Evolutionary conservation across 2,329 filamentous ascomycete genomes (phyloP), one percentile per base, ranked within the genome.

Genomic region (Ophiosphaerella narmari): DNA sequence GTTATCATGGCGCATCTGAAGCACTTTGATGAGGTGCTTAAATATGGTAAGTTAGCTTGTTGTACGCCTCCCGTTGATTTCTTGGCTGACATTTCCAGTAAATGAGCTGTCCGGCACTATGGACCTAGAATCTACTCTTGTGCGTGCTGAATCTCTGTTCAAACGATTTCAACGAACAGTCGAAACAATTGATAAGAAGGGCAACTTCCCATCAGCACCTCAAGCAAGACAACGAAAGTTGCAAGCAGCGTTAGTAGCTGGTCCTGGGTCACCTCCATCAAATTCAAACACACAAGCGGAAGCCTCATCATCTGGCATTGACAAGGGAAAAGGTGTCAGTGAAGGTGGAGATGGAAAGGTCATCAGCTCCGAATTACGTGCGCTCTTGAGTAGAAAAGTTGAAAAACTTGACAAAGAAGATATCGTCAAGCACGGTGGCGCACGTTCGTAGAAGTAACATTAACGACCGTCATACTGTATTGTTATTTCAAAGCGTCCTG

Each of bases 11-110:
- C 88, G 47, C 94, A 99, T 74, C 78, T 99, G 23, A 84, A 91
- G 68, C 90, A 93, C 63, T 99, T 99, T 75, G 94, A 99, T 59
- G 95, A 99, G 74, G 91, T 99, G 29, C 78, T 99, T 24, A 99
- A 99, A 79, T 99, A 97, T 68, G 82, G 90, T 93, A 82, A 48
- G 87, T 78, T 12, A 3, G 21, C 8, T 11, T 2, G 7, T 21
- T 23, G 8, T 11, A 8, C 11, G 3, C 24, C 5, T 23, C 31
- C 9, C 11, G 11, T 6, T 11, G 31, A 12, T 7, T 31, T 16
- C 26, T 29, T 26, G 39, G 23, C 58, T 64, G 32, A 66, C 44
- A 32, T 13, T 4, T 1, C 9, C 45, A 94, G 91, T 99, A 65
- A 99, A 99, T 68, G 94, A 99, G 71, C 83, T 99, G 1, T 96